Evolutionary conservation across 169 alveolate species (phyloP).

Genomic region (Cardiosporidium cionae): DNA sequence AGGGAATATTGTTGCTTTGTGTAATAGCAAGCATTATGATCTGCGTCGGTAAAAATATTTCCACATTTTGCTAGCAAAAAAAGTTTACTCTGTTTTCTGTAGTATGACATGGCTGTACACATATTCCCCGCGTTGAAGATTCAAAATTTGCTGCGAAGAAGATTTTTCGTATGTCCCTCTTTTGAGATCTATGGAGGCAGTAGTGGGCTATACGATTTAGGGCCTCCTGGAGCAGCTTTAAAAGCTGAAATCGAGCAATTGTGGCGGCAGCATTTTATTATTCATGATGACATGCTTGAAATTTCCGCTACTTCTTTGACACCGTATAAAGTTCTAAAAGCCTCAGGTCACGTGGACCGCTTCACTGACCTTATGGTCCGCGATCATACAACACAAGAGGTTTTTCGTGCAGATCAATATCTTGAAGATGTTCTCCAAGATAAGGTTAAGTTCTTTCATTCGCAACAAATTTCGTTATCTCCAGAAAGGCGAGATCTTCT

Average conservation of each 20-base stretch:
- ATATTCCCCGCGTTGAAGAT: background rate
- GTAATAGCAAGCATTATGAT: no score
- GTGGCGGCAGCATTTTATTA: slow-evolving; percentile 93
- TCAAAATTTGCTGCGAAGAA: slow-evolving; percentile 70
- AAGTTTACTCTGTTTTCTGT: no score
- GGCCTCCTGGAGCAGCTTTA: slow-evolving; percentile 94
- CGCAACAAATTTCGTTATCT: background rate
- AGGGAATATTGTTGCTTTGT: no score
- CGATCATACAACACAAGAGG: slow-evolving; percentile 72
- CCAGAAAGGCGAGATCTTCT: slow-evolving; percentile 6
- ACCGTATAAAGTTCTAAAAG: slow-evolving; percentile 84
- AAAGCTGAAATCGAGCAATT: slow-evolving; percentile 82
- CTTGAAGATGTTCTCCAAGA: slow-evolving; percentile 45
- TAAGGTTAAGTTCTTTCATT: background rate
- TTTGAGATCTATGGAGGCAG: slow-evolving; percentile 84
- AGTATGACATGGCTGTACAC: no score
- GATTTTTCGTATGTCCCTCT: slow-evolving; percentile 74
- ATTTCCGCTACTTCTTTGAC: slow-evolving; percentile 55
- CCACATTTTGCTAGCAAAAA: no score
- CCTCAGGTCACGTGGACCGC: slow-evolving; percentile 94
- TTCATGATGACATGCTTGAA: slow-evolving; percentile 93
- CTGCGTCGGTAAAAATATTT: no score
- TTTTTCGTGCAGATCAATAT: slow-evolving; percentile 78
- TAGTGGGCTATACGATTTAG: slow-evolving; percentile 85
- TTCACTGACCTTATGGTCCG: slow-evolving; percentile 94